Evolutionary conservation across 805 yeast genomes (phyloP), one percentile per base, ranked within the genome.

Genomic region (Yamadazyma sp.): DNA sequence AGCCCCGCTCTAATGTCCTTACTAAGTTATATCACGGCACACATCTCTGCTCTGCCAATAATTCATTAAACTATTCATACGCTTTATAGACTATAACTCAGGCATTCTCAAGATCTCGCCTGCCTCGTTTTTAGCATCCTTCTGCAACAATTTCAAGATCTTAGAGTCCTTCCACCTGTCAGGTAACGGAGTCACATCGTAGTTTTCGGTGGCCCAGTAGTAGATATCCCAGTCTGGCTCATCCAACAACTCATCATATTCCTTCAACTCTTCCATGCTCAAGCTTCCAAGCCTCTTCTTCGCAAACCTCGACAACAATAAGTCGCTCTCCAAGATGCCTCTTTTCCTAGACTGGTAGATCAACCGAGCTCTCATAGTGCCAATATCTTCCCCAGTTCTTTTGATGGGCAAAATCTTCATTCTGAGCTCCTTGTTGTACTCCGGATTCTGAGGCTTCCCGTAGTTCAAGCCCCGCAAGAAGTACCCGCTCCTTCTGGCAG

Each of bases 181-280:
- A 11, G 98, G 97, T 46, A 91, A 70, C 10, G 95, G 95, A 32
- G 90, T 85, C 13, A 85, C 79, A 23, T 77, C 80, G 52, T 66
- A 85, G 59, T 90, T 87, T 48, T 77, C 78, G 2, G 97, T 88
- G 17, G 95, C 95, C 99, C 99, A 91, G 67, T 93, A 93, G 62
- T 87, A 93, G 44, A 93, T 90, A 61, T 93, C 99, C 99, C 99
- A 93, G 62, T 93, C 99, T n/a, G 91, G 78, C 62, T 91, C 95
- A 60, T 93, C 95, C 55, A 93, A 71, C 41, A 93, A 63, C 40
- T 71, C 57, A 55, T 91, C 97, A 60, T 87, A 93, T 60, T 93
- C 98, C 32, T 79, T 83, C 37, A 93, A 67, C 62, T 88, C 84
- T 38, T 71, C 82, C 43, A 66, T 60, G 9, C 73, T 68, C 70